Conservation (phyloP, 768 basidiomycete species). For the Russula griseocarnosa region DNA sequence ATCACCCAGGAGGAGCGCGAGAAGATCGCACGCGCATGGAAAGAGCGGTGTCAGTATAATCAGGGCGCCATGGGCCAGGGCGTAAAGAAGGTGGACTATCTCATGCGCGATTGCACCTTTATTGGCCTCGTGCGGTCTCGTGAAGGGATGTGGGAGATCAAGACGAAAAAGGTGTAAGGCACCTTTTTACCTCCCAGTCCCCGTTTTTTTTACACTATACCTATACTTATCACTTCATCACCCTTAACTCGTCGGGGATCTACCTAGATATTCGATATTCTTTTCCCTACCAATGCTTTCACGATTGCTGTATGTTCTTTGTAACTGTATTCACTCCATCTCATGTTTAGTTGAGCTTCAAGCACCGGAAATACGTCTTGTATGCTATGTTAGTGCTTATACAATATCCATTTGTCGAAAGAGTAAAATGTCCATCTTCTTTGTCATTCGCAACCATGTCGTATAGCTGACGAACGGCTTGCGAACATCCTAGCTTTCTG, state of each 20-base stretch:
- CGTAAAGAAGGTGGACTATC: slow-evolving; percentile 56
- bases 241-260: slow-evolving; percentile 12
- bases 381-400: background rate
- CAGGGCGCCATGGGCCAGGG: slow-evolving; percentile 40
- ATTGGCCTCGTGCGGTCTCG: slow-evolving; percentile 51
- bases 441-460: background rate
- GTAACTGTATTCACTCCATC: slow-evolving; percentile 14
- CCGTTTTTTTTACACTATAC: slow-evolving; percentile 17
- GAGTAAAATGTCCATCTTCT: background rate
- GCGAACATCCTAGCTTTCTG: background rate
- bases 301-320: slow-evolving; percentile 19
- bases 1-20: slow-evolving; percentile 45
- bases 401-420: background rate
- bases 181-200: background rate
- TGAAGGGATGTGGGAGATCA: slow-evolving; percentile 65
- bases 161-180: slow-evolving; percentile 38
- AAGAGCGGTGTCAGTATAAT: slow-evolving; percentile 40
- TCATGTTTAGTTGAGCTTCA: background rate
- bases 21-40: slow-evolving; percentile 44
- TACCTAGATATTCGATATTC: slow-evolving; percentile 22
- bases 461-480: background rate
- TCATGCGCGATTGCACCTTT: slow-evolving; percentile 51
- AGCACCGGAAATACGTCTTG: background rate
- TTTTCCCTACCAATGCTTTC: slow-evolving; percentile 4
- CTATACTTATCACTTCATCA: slow-evolving; percentile 25